Evolutionary conservation across 1,284 basidiomycete genomes (phyloP).

Genomic region (Hymenochaete sp.): DNA sequence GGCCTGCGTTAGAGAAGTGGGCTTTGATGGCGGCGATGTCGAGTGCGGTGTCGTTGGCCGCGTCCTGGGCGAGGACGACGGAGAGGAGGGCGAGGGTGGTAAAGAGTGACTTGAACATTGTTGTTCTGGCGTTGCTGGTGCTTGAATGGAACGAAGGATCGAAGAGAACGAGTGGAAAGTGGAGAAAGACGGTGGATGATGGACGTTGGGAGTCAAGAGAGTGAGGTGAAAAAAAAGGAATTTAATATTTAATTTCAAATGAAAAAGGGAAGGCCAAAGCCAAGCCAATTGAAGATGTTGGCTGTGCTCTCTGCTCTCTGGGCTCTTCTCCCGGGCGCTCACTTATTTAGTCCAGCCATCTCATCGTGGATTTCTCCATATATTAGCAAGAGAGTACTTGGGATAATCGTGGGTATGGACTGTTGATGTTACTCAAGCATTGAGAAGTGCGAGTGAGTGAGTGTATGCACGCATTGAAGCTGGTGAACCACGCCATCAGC

Average conservation of each 20-base stretch:
- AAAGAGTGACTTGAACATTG: conserved; percentile 22
- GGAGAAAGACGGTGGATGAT: conserved; percentile 3
- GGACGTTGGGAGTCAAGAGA: background rate
- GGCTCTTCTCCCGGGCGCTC: too few species aligned
- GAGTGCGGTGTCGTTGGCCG: conserved; percentile 31
- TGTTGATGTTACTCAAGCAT: too few species aligned
- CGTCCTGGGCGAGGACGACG: conserved; percentile 33
- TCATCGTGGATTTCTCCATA: too few species aligned
- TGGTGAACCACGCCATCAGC: too few species aligned
- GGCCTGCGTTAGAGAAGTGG: conserved; percentile 46
- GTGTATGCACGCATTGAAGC: too few species aligned
- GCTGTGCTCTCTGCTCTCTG: too few species aligned
- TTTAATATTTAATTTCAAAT: background rate
- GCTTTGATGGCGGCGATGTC: conserved; percentile 48
- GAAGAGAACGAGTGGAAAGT: conserved; percentile 10
- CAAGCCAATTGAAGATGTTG: too few species aligned
- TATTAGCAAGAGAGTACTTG: too few species aligned
- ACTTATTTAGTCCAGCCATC: too few species aligned
- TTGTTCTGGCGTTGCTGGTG: background rate
- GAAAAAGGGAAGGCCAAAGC: background rate
- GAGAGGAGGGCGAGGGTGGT: conserved; percentile 33
- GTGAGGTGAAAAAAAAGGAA: background rate
- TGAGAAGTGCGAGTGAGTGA: too few species aligned
- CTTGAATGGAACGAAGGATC: background rate
- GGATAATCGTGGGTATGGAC: too few species aligned